A percentile compares a stretch with the other conserved stretches of the same genome.
Conservation (phyloP, 306 rosid species). For the Pachyrhizus erosus region DNA sequence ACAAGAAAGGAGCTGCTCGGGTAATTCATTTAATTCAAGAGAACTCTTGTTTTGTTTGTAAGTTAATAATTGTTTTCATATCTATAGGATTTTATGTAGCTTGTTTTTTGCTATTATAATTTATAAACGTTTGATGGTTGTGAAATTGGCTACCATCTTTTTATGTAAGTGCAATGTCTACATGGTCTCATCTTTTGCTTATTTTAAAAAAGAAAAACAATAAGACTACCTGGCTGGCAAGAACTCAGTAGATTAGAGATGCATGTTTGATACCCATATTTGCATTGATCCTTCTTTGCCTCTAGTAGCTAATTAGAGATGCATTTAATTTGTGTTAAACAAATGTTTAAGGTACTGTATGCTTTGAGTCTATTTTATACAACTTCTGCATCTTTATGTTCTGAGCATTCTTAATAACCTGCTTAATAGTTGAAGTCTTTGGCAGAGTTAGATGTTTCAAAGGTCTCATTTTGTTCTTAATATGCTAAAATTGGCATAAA, state of each 20-base stretch:
- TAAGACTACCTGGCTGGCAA: background rate
- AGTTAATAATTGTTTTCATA: constrained; percentile 35
- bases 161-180: constrained; percentile 1
- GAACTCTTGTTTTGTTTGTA: constrained; percentile 24
- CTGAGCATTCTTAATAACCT: constrained; percentile 2
- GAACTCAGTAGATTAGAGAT: constrained; percentile 31
- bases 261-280: constrained; percentile 9
- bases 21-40: constrained; percentile 55
- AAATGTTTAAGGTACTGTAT: constrained; percentile 7
- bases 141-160: background rate
- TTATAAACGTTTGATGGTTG: background rate
- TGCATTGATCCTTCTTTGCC: constrained; percentile 3
- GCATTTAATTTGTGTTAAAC: constrained; percentile 15
- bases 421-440: constrained; percentile 13
- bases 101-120: background rate
- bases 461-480: constrained; percentile 27
- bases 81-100: constrained; percentile 30
- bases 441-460: background rate
- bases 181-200: constrained; percentile 25
- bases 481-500: constrained; percentile 9
- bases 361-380: constrained; percentile 2
- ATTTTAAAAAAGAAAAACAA: background rate
- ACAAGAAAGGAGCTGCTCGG: constrained; percentile 90
- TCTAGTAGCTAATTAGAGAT: background rate
- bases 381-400: constrained; percentile 13